Percentiles rank a stretch among this genome's conserved stretches.
Evolutionary conservation across 2,329 filamentous ascomycete species (phyloP).

Genomic region (Trichoderma hamatum): DNA sequence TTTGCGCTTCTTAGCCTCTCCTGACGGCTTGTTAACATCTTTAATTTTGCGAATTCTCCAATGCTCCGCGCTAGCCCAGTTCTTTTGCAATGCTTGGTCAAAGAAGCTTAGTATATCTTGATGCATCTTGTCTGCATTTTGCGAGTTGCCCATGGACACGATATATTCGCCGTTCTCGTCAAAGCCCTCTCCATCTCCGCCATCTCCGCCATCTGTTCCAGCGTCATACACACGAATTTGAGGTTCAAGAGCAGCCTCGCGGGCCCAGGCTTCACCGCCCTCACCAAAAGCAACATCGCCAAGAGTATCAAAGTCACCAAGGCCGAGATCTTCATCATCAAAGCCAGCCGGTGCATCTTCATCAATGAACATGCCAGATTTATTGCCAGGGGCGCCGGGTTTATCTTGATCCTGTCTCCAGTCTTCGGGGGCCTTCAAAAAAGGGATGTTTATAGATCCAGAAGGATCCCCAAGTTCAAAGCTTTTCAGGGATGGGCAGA

Average conservation of each 20-base stretch:
- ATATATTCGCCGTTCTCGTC: slow-evolving; percentile 71
- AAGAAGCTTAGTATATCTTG: slow-evolving; percentile 98
- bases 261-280: slow-evolving; percentile 93
- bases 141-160: slow-evolving; percentile 73
- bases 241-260: slow-evolving; percentile 82
- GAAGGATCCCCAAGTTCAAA: slow-evolving; percentile 89
- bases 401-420: slow-evolving; percentile 74
- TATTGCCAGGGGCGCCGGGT: slow-evolving; percentile 60
- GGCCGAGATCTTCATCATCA: slow-evolving; percentile 66
- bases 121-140: slow-evolving; percentile 70
- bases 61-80: slow-evolving; percentile 97
- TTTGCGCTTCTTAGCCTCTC: slow-evolving; percentile 70
- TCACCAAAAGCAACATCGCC: slow-evolving; percentile 87
- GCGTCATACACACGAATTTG: slow-evolving; percentile 79
- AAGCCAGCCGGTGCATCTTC: slow-evolving; percentile 84
- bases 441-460: slow-evolving; percentile 85
- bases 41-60: slow-evolving; percentile 98
- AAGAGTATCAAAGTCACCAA: slow-evolving; percentile 72
- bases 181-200: slow-evolving; percentile 42
- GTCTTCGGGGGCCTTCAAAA: slow-evolving; percentile 85
- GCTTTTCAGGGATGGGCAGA: slow-evolving; percentile 92
- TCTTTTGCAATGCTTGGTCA: slow-evolving; percentile 93
- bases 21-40: slow-evolving; percentile 66
- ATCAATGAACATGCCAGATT: slow-evolving; percentile 81
- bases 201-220: slow-evolving; percentile 59